These are phyloP conservation scores for Helotiales sp. DNA, from an alignment of 2,329 filamentous ascomycete species.

Conservation along the genomic window DNA sequence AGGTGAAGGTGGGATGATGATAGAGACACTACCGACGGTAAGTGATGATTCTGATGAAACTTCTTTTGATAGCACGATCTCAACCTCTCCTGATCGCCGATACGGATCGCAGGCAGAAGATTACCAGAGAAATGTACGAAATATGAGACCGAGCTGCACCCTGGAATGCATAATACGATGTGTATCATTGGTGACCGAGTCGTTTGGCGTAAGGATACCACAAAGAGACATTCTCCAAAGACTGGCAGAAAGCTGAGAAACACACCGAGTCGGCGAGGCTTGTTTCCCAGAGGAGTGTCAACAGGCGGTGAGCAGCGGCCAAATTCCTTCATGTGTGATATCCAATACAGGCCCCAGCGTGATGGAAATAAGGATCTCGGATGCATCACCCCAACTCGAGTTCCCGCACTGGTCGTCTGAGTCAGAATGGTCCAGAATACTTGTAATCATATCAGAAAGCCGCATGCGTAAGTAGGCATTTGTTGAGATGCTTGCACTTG, in stretches of 20 bases:
- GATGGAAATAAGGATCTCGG: background rate
- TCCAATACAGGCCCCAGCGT: too few species aligned
- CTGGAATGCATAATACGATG: constrained; percentile 1
- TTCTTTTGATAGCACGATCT: constrained; percentile 10
- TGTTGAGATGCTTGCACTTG: background rate
- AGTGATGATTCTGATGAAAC: constrained; percentile 12
- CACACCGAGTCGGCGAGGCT: constrained; percentile 6
- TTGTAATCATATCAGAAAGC: background rate
- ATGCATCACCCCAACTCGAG: background rate
- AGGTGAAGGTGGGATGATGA: constrained; percentile 9
- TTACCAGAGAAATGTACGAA: background rate
- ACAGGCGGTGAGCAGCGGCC: background rate
- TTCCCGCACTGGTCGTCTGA: constrained; percentile 8
- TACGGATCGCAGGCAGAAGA: background rate
- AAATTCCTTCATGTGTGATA: too few species aligned
- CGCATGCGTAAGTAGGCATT: background rate
- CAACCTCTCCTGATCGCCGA: constrained; percentile 13
- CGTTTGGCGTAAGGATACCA: background rate
- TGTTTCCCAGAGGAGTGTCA: background rate
- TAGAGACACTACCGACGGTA: constrained; percentile 3
- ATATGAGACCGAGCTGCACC: constrained; percentile 3
- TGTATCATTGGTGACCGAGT: constrained; percentile 3
- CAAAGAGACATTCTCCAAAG: background rate
- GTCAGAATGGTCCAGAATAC: constrained; percentile 11
- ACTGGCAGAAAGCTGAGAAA: constrained; percentile 16